Evolutionary conservation across 495 filamentous ascomycete genomes (phyloP), one percentile per base, ranked within the genome.

Genomic region (Daldinia loculata): DNA sequence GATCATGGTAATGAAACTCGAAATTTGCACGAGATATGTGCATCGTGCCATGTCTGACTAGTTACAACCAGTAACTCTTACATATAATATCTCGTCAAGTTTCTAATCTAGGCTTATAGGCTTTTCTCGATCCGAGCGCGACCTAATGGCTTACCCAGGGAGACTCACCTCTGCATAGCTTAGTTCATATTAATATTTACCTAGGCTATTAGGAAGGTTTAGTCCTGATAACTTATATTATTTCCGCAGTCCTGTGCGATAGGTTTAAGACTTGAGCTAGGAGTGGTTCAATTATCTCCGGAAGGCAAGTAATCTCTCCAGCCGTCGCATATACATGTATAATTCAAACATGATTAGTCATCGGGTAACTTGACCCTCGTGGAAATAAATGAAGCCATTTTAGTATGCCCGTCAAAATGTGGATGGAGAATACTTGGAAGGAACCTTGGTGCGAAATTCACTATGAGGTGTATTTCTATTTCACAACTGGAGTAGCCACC

Each of bases 1-100:
- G 48, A 66, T 39, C 7, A 56, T 61, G 36, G 30, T 38, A 63
- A 65, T 56, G 29, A 65, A 34, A 34, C 12, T 61, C 15, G 39
- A 56, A 22, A 53, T 61, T 58, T 61, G 34, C 43, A 57, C 19
- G 17, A 48, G 19, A 48, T n/a, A 34, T 26, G 51, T 53, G 51
- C 51, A 30, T 53, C 5, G 29, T 53, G 19, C 19, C 7, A 48
- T 24, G 19, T 3, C 17, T 22, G 19, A 48, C 43, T 48, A 19
- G 43, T 24, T 24, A 48, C 24, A 11, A 24, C 43, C 24, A 48
- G 43, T 24, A 48, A 3, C 19, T 48, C 43, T 11, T 24, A 24
- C 17, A 24, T 48, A 22, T 48, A 22, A 48, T 24, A 8, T 22
- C 17, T 48, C 22, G 4, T 11, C 43, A 9, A 48, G 43, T 48